Conservation (phyloP, 768 basidiomycete genomes). For the Porphyrellus cyaneotinctus region DNA sequence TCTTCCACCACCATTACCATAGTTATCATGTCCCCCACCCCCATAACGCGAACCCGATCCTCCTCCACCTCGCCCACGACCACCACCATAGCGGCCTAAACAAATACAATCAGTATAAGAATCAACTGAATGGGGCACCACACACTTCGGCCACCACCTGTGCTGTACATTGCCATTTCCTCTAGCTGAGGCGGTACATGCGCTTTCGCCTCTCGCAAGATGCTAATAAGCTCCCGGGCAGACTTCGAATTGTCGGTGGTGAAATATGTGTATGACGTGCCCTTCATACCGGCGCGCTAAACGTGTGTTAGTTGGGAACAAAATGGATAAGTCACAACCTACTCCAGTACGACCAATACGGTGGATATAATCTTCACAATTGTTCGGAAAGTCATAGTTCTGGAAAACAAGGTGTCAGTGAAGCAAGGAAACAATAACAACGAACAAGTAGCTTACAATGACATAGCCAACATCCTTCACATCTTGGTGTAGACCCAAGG, state of each 20-base stretch:
- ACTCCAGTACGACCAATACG: constrained; percentile 98
- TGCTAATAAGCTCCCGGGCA: constrained; percentile 85
- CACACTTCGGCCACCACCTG: constrained; percentile 71
- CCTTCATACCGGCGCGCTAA: constrained; percentile 88
- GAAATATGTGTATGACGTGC: constrained; percentile 93
- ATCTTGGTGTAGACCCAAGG: constrained; percentile 51
- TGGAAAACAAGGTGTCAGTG: constrained; percentile 28
- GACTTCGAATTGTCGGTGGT: constrained; percentile 94
- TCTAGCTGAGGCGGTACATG: constrained; percentile 83
- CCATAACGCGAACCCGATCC: constrained; percentile 22
- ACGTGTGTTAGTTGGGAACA: constrained; percentile 13
- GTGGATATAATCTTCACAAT: constrained; percentile 98
- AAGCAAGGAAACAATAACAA: neutral
- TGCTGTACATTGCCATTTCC: constrained; percentile 87
- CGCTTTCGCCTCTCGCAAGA: constrained; percentile 85
- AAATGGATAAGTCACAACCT: constrained; percentile 21
- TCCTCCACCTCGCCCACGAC: constrained; percentile 28
- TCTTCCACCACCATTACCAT: constrained; percentile 22
- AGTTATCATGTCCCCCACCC: constrained; percentile 22
- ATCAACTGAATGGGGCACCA: neutral
- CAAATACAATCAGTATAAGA: neutral
- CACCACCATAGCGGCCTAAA: constrained; percentile 59
- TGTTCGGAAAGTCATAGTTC: constrained; percentile 98
- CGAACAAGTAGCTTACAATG: constrained; percentile 57
- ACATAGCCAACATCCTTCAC: constrained; percentile 99